phyloP scores from a whole-genome alignment of 208 protist genomes.

The Jaenimonas drosophilae region DNA sequence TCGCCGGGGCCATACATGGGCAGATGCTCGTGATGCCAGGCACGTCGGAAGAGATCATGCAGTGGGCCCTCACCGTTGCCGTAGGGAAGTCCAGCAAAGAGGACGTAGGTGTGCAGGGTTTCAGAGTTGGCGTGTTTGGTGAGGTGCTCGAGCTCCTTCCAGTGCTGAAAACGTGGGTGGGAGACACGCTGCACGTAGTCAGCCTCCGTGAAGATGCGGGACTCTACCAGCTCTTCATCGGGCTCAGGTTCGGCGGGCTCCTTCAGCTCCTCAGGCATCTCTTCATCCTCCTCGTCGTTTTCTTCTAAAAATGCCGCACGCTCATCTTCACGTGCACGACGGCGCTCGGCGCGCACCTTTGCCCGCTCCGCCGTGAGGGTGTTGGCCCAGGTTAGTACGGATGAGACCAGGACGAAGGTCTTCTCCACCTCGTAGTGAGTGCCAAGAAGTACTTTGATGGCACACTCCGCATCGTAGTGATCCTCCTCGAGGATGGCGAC shows the following conservation, averaged over 20 bases:
- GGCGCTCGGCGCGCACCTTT: slow-evolving; percentile 16
- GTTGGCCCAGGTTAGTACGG: slow-evolving; percentile 74
- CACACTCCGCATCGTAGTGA: slow-evolving; percentile 69
- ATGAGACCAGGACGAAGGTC: slow-evolving; percentile 88
- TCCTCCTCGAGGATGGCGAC: slow-evolving; percentile 78
- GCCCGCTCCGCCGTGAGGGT: slow-evolving; percentile 50
- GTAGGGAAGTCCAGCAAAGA: slow-evolving; percentile 88
- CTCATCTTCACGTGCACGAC: slow-evolving; percentile 28
- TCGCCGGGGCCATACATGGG: slow-evolving; percentile 66
- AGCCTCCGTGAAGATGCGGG: slow-evolving; percentile 76
- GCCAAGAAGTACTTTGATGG: slow-evolving; percentile 67
- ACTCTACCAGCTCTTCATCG: slow-evolving; percentile 37
- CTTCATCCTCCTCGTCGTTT: slow-evolving; percentile 19
- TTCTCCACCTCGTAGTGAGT: slow-evolving; percentile 88
- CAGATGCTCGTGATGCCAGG: slow-evolving; percentile 65
- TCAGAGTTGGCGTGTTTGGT: slow-evolving; percentile 82
- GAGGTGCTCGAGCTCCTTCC: slow-evolving; percentile 80
- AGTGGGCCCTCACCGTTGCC: slow-evolving; percentile 59
- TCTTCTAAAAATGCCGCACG: slow-evolving; percentile 22
- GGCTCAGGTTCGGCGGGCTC: slow-evolving; percentile 27
- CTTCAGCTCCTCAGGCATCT: slow-evolving; percentile 14
- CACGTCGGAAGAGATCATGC: slow-evolving; percentile 48
- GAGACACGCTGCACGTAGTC: slow-evolving; percentile 77
- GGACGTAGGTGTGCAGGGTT: slow-evolving; percentile 85
- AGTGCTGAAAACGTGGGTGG: slow-evolving; percentile 78